Percentiles rank a stretch among this genome's conserved stretches.
These are phyloP conservation scores for Gossypium armourianum DNA, from an alignment of 441 rosid species.

Conservation along the genomic window DNA sequence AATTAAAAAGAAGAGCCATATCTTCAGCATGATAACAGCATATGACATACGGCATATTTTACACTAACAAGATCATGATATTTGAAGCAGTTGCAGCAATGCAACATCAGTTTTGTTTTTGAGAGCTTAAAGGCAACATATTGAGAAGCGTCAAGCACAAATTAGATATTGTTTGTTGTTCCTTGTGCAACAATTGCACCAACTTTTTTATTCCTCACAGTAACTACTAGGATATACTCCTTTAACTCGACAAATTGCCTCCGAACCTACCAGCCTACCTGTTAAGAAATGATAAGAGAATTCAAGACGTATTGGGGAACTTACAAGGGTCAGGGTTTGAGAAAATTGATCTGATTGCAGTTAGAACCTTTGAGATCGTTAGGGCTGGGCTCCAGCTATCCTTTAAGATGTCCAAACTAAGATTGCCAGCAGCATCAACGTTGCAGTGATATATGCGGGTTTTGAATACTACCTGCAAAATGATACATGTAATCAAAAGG, in stretches of 20 bases:
- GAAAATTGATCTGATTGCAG: conserved; percentile 67
- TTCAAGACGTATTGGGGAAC: conserved; percentile 18
- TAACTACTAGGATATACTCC: background rate
- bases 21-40: conserved; percentile 1
- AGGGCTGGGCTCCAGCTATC: conserved; percentile 85
- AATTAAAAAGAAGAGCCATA: conserved; percentile 25
- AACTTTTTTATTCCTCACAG: background rate
- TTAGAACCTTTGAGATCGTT: conserved; percentile 62
- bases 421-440: conserved; percentile 60
- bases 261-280: background rate
- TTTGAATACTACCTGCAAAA: conserved; percentile 58
- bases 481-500: conserved; percentile 8
- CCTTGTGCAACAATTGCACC: background rate
- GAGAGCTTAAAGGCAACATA: background rate
- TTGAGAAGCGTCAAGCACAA: background rate
- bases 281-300: background rate
- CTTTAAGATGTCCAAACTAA: conserved; percentile 61
- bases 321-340: conserved; percentile 64
- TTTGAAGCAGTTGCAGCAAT: background rate
- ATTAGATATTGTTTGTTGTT: background rate
- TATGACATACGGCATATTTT: background rate
- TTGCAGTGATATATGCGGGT: conserved; percentile 86
- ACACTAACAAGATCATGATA: background rate
- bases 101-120: background rate
- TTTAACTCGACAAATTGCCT: conserved; percentile 1